Conservation (phyloP, 768 basidiomycete species). For the Rossbeevera mucosa region DNA sequence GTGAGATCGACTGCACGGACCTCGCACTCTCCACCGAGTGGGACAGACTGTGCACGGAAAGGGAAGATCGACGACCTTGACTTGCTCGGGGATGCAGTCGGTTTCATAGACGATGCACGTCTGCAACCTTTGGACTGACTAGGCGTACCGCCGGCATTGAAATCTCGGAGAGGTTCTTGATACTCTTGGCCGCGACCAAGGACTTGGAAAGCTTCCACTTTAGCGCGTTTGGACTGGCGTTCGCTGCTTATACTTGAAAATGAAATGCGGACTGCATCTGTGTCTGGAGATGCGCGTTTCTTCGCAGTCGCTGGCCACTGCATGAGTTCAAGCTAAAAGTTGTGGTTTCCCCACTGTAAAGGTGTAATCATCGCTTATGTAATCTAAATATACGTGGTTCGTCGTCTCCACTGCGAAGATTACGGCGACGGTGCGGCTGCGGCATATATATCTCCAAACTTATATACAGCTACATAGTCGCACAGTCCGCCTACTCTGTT, state of each 20-base stretch:
- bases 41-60: conserved; percentile 29
- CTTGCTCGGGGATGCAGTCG: conserved; percentile 15
- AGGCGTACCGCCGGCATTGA: conserved; percentile 3
- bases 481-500: too few relatives aligned
- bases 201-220: conserved; percentile 17
- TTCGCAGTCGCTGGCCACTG: conserved; percentile 15
- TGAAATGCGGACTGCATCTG: conserved; percentile 5
- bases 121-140: not conserved
- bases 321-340: not conserved
- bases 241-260: conserved; percentile 12
- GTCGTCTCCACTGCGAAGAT: too few relatives aligned
- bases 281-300: conserved; percentile 30
- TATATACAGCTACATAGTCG: too few relatives aligned
- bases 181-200: conserved; percentile 11
- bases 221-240: conserved; percentile 25
- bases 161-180: conserved; percentile 19
- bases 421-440: too few relatives aligned
- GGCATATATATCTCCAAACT: too few relatives aligned
- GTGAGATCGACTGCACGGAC: conserved; percentile 20
- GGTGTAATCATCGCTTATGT: not conserved
- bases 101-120: conserved; percentile 24
- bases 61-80: conserved; percentile 8
- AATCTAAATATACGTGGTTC: not conserved
- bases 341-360: not conserved
- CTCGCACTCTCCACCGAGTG: conserved; percentile 13